A percentile compares a stretch with the other conserved stretches of the same genome.
phyloP scores from a whole-genome alignment of 2,329 filamentous ascomycete genomes.

The Fusarium nelsonii region DNA sequence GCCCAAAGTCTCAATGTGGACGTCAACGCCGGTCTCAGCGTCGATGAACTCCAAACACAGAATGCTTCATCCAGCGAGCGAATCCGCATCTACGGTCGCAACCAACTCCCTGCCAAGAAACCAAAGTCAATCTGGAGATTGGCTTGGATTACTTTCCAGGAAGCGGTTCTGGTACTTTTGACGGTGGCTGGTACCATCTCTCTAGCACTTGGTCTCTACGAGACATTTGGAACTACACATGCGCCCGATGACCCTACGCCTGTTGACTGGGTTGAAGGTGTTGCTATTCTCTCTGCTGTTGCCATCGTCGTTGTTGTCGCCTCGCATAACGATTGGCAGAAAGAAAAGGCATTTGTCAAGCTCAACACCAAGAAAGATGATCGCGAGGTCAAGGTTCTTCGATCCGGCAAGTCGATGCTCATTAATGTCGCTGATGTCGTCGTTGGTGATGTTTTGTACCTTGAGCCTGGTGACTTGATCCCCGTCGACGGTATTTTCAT shows the following conservation, averaged over 20 bases:
- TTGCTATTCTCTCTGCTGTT: slow-evolving; percentile 26
- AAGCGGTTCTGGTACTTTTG: slow-evolving; percentile 21
- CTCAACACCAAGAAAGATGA: slow-evolving; percentile 32
- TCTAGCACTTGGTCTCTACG: slow-evolving; percentile 18
- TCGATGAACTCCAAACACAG: slow-evolving; percentile 10
- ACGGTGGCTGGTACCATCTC: slow-evolving; percentile 27
- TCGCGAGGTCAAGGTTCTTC: slow-evolving; percentile 29
- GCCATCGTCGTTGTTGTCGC: slow-evolving; percentile 25
- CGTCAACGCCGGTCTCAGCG: slow-evolving; percentile 23
- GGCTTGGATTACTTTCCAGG: slow-evolving; percentile 27
- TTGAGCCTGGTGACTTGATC: slow-evolving; percentile 26
- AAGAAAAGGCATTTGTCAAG: slow-evolving; percentile 30
- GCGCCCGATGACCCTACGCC: slow-evolving; percentile 24
- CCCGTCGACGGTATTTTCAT: slow-evolving; percentile 28
- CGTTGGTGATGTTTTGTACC: slow-evolving; percentile 24
- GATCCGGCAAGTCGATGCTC: slow-evolving; percentile 23
- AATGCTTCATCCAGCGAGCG: slow-evolving; percentile 6
- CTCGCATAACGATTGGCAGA: slow-evolving; percentile 31
- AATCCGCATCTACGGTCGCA: slow-evolving; percentile 14
- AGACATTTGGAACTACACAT: slow-evolving; percentile 14
- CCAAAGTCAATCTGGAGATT: slow-evolving; percentile 28
- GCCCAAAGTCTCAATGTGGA: slow-evolving; percentile 17
- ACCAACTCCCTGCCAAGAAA: slow-evolving; percentile 21
- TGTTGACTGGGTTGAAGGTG: slow-evolving; percentile 28
- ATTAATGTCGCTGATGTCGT: slow-evolving; percentile 20